A percentile compares a stretch with the other conserved stretches of the same genome.
These are phyloP conservation scores for Penstemon eatonii DNA, from an alignment of 257 asterid species.

Conservation along the genomic window DNA sequence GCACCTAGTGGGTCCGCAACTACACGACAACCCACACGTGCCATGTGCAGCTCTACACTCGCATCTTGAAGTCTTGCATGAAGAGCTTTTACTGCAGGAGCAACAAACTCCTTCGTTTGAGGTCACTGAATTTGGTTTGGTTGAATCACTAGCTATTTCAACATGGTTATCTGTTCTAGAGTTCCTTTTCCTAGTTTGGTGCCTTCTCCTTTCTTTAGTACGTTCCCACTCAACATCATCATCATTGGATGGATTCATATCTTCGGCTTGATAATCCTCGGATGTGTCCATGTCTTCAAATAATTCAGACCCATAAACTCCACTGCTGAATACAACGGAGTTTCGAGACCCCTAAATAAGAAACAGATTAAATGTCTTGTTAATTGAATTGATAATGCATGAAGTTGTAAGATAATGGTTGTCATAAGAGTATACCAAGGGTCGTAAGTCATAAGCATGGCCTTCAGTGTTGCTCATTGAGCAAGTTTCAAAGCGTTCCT, in stretches of 20 bases:
- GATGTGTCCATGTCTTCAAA: conserved; percentile 92
- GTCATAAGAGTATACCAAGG: conserved; percentile 46
- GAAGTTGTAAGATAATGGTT: not conserved
- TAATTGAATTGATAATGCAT: not conserved
- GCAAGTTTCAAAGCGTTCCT: conserved; percentile 26
- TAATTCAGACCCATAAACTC: conserved; percentile 28
- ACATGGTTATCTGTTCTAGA: conserved; percentile 32
- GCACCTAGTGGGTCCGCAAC: conserved; percentile 62
- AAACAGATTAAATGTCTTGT: not conserved
- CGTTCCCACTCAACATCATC: conserved; percentile 47
- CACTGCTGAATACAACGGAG: conserved; percentile 43
- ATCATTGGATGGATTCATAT: conserved; percentile 19
- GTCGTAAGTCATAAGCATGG: conserved; percentile 69
- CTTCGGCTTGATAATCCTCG: conserved; percentile 44
- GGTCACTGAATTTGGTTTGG: conserved; percentile 2
- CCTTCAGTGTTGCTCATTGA: conserved; percentile 40
- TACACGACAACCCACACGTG: conserved; percentile 52
- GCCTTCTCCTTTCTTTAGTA: conserved; percentile 39
- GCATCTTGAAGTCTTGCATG: conserved; percentile 79
- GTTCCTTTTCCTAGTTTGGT: conserved; percentile 37
- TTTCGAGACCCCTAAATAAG: conserved; percentile 55
- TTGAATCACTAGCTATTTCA: conserved; percentile 31
- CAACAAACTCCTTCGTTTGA: conserved; percentile 48
- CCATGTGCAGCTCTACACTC: conserved; percentile 73
- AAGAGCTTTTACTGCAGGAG: conserved; percentile 64